phyloP scores from a whole-genome alignment of 176 grass and related monocot genomes.

The Bothriochloa decipiens region DNA sequence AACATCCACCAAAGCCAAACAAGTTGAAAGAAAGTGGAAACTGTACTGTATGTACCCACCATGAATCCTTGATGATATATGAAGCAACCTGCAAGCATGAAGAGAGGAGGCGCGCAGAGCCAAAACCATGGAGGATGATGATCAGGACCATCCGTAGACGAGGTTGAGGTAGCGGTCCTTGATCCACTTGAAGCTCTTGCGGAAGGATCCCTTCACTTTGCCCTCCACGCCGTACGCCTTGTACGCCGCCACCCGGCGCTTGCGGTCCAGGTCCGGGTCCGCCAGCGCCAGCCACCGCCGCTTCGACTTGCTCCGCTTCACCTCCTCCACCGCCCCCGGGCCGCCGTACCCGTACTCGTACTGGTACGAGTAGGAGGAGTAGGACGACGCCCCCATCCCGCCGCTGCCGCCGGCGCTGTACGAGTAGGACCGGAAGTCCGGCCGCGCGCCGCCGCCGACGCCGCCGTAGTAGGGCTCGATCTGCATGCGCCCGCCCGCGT shows the following conservation, averaged over 20 bases:
- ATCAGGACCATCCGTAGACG: slow-evolving; percentile 66
- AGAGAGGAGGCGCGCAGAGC: not conserved
- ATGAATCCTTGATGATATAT: slow-evolving; percentile 5
- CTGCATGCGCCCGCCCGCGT: slow-evolving; percentile 63
- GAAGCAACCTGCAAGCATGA: not conserved
- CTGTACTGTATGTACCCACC: not conserved
- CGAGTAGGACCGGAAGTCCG: slow-evolving; percentile 53
- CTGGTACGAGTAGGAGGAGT: slow-evolving; percentile 47
- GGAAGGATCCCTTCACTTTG: slow-evolving; percentile 78
- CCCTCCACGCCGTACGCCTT: slow-evolving; percentile 77
- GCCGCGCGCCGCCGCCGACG: slow-evolving; percentile 22
- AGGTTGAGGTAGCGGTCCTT: slow-evolving; percentile 72
- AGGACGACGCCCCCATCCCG: slow-evolving; percentile 28
- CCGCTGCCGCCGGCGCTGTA: slow-evolving; percentile 15
- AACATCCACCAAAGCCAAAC: not conserved
- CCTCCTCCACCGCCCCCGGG: slow-evolving; percentile 11
- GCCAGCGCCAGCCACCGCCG: slow-evolving; percentile 59
- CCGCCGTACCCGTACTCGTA: slow-evolving; percentile 44
- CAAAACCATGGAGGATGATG: not conserved
- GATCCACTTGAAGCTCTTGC: slow-evolving; percentile 88
- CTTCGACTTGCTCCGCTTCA: slow-evolving; percentile 50
- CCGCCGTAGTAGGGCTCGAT: slow-evolving; percentile 62
- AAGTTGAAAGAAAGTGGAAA: too few species aligned
- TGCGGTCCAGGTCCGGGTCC: slow-evolving; percentile 79
- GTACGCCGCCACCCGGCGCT: slow-evolving; percentile 84